These are phyloP conservation scores for Naganishia kalamii DNA, from an alignment of 768 basidiomycete genomes.

Conservation along the genomic window DNA sequence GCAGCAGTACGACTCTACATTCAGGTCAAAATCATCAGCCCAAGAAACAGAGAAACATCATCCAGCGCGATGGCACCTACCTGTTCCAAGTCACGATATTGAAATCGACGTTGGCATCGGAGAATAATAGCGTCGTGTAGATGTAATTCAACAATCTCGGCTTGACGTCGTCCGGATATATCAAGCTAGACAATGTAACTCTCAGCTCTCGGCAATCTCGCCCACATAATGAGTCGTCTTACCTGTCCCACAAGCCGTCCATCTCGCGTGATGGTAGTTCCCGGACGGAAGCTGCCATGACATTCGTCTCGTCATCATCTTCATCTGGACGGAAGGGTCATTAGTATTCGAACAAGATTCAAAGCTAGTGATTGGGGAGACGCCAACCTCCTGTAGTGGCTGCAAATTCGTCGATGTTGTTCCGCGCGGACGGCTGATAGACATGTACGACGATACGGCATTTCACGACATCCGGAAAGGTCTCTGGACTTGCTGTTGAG, in stretches of 20 bases:
- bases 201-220: background rate
- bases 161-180: slow-evolving; percentile 78
- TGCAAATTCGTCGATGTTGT: slow-evolving; percentile 59
- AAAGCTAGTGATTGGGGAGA: background rate
- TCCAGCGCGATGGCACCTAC: slow-evolving; percentile 32
- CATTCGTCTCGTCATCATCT: slow-evolving; percentile 61
- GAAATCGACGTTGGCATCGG: slow-evolving; percentile 56
- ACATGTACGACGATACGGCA: slow-evolving; percentile 68
- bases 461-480: slow-evolving; percentile 14
- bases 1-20: slow-evolving; percentile 69
- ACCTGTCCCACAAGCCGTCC: slow-evolving; percentile 79
- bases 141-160: slow-evolving; percentile 85
- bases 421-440: slow-evolving; percentile 71
- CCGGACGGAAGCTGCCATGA: slow-evolving; percentile 82
- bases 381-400: slow-evolving; percentile 33
- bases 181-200: slow-evolving; percentile 51
- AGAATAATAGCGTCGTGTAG: slow-evolving; percentile 85
- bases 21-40: slow-evolving; percentile 7
- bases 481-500: slow-evolving; percentile 8
- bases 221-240: slow-evolving; percentile 14
- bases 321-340: slow-evolving; percentile 38
- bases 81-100: slow-evolving; percentile 95
- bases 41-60: background rate
- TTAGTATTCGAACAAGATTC: slow-evolving; percentile 8
- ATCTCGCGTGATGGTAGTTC: slow-evolving; percentile 74